phyloP scores from a whole-genome alignment of 345 rosid species.

The Psidium guajava region DNA sequence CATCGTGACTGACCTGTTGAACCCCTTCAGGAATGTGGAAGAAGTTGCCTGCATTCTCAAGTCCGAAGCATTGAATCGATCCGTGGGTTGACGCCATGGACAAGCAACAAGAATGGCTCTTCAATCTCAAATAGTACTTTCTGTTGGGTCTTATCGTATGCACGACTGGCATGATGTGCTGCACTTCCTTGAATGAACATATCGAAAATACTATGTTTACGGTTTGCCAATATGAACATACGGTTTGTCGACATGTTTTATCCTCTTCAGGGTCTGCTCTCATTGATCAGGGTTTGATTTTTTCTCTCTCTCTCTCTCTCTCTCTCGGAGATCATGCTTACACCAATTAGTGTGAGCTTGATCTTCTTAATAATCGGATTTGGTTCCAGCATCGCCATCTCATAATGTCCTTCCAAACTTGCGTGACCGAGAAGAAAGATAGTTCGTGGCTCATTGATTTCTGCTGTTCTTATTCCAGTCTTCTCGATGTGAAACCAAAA shows the following conservation, averaged over 20 bases:
- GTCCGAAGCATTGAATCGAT: conserved; percentile 23
- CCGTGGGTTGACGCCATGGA: background rate
- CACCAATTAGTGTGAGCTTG: background rate
- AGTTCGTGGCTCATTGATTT: background rate
- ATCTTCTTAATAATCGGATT: background rate
- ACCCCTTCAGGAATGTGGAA: conserved; percentile 32
- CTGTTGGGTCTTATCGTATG: background rate
- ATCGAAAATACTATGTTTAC: background rate
- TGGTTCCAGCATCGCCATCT: background rate
- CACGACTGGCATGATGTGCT: background rate
- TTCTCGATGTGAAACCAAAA: background rate
- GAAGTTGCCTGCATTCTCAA: conserved; percentile 7
- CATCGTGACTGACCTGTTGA: conserved; percentile 33
- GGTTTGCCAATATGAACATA: background rate
- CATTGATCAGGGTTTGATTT: background rate
- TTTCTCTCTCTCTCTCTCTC: background rate
- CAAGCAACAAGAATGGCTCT: background rate
- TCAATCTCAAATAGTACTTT: background rate
- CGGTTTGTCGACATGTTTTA: background rate
- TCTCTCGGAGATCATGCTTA: background rate
- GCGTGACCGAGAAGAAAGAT: background rate
- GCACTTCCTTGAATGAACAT: background rate
- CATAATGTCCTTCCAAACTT: background rate
- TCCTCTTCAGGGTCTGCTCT: background rate
- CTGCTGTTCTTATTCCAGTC: background rate